These are phyloP conservation scores for Dentipellis sp. DNA, from an alignment of 768 basidiomycete genomes.

Conservation along the genomic window DNA sequence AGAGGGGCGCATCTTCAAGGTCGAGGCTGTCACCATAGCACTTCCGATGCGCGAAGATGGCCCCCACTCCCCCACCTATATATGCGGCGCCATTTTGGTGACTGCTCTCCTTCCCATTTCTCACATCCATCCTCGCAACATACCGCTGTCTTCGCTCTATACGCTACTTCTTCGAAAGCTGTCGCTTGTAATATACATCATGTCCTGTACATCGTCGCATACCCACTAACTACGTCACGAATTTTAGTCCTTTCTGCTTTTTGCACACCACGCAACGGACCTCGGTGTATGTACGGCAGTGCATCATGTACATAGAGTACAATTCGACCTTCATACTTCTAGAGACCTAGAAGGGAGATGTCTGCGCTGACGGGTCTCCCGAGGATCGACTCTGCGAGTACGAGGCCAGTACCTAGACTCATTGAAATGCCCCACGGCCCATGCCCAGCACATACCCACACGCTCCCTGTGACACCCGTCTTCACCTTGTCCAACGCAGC, in stretches of 20 bases:
- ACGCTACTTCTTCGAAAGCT: neutral
- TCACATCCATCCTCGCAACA: neutral
- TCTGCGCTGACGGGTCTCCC: conserved; percentile 20
- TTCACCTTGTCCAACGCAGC: conserved; percentile 19
- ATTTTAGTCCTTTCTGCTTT: neutral
- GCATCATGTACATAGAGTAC: neutral
- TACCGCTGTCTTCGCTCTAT: neutral
- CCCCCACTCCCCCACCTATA: too few species aligned
- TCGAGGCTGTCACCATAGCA: neutral
- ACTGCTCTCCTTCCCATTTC: neutral
- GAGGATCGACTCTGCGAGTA: conserved; percentile 22
- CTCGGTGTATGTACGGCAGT: neutral
- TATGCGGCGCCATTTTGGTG: neutral
- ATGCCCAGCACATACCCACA: conserved; percentile 26
- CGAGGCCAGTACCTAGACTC: conserved; percentile 23
- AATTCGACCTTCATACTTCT: neutral
- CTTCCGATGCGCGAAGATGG: too few species aligned
- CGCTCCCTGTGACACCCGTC: conserved; percentile 18
- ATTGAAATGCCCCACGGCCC: conserved; percentile 31
- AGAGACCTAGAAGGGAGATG: conserved; percentile 10
- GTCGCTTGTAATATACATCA: neutral
- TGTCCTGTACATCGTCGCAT: neutral
- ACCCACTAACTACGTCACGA: neutral
- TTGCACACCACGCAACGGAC: neutral
- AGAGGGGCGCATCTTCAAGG: conserved; percentile 2